A percentile compares a stretch with the other conserved stretches of the same genome.
These are phyloP conservation scores for Solanum appendiculatum DNA, from an alignment of 257 asterid species.

Conservation along the genomic window DNA sequence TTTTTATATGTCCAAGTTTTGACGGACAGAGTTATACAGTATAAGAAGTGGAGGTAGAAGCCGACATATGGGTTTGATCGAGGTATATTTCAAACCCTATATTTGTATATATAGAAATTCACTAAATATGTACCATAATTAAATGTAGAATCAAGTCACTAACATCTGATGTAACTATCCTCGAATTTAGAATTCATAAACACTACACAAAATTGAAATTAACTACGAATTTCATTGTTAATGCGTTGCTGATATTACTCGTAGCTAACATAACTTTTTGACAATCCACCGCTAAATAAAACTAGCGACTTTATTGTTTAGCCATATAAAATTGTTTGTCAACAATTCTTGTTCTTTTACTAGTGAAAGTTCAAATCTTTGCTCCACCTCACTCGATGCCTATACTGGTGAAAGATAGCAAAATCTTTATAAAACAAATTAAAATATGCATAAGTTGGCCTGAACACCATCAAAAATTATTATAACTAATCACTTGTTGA, in stretches of 20 bases:
- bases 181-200: not conserved
- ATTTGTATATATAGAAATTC: not conserved
- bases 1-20: not conserved
- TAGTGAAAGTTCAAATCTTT: not conserved
- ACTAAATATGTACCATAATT: not conserved
- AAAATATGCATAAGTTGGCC: fast-evolving
- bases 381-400: fast-evolving
- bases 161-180: not conserved
- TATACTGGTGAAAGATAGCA: fast-evolving
- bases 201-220: not conserved
- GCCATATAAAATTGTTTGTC: not conserved
- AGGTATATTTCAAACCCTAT: not conserved
- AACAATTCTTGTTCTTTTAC: not conserved
- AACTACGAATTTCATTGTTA: not conserved
- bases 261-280: not conserved
- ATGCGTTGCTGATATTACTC: not conserved
- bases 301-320: not conserved
- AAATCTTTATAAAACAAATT: not conserved
- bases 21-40: fast-evolving
- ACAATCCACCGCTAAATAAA: not conserved
- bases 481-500: not conserved
- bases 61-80: not conserved
- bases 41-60: not conserved
- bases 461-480: not conserved
- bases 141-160: not conserved